phyloP scores from a whole-genome alignment of 768 basidiomycete species.

The Hortiboletus flavorubellus region DNA sequence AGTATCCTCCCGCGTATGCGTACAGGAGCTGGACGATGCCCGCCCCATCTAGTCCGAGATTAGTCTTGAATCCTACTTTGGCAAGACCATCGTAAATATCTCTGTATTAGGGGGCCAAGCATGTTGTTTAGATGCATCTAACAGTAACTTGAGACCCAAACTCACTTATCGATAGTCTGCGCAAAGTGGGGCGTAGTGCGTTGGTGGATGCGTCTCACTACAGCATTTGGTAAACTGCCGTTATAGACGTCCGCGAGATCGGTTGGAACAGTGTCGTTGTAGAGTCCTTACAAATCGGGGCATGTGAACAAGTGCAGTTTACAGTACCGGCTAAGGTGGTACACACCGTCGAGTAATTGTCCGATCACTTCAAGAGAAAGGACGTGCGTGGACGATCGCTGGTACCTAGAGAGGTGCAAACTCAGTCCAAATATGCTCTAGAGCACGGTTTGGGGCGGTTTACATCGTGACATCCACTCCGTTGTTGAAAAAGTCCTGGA shows the following conservation, averaged over 20 bases:
- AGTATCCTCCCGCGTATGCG: constrained; percentile 37
- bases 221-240: constrained; percentile 15
- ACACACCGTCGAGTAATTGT: constrained; percentile 17
- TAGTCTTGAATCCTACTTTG: constrained; percentile 37
- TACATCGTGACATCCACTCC: constrained; percentile 32
- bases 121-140: not conserved
- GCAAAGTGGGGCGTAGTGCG: constrained; percentile 15
- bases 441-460: not conserved
- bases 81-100: constrained; percentile 36
- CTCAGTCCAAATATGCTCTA: not conserved
- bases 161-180: constrained; percentile 28
- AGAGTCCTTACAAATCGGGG: constrained; percentile 5
- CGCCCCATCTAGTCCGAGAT: constrained; percentile 32
- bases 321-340: not conserved
- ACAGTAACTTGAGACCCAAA: not conserved
- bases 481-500: constrained; percentile 33
- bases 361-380: constrained; percentile 10
- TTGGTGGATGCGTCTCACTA: constrained; percentile 18
- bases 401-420: constrained; percentile 10
- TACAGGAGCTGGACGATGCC: constrained; percentile 32
- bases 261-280: constrained; percentile 20
- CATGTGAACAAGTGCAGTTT: not conserved
- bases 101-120: constrained; percentile 17
- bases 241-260: constrained; percentile 22
- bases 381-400: constrained; percentile 26